phyloP scores from a whole-genome alignment of 768 basidiomycete species.

The Chalciporus sphaerocephalus region DNA sequence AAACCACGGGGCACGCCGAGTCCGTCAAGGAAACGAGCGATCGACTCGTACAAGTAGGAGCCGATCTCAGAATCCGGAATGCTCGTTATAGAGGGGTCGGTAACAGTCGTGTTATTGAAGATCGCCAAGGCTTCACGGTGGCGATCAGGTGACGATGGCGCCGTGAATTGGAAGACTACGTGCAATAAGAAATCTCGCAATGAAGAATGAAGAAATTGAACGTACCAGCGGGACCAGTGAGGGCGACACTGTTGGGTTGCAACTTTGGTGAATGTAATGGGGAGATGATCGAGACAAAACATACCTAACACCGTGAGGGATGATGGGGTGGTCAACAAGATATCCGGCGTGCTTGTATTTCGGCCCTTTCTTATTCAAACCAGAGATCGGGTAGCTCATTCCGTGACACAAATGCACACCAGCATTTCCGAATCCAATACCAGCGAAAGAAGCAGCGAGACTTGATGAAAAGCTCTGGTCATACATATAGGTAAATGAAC shows the following conservation, averaged over 20 bases:
- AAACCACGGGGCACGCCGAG: conserved; percentile 84
- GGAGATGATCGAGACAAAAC: no score
- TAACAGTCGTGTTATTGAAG: conserved; percentile 62
- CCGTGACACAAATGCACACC: conserved; percentile 90
- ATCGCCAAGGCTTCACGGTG: conserved; percentile 87
- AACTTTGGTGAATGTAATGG: not conserved
- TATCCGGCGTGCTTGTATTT: conserved; percentile 92
- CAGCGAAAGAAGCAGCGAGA: conserved; percentile 89
- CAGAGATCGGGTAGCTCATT: conserved; percentile 88
- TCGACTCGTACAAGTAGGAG: conserved; percentile 73
- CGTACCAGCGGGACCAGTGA: conserved; percentile 81
- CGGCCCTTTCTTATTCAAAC: conserved; percentile 90
- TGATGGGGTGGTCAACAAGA: conserved; percentile 77
- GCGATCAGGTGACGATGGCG: conserved; percentile 86
- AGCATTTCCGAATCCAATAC: conserved; percentile 93
- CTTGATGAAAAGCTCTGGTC: conserved; percentile 35
- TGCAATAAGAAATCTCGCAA: not conserved
- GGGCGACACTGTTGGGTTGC: conserved; percentile 58
- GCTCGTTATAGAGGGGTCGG: conserved; percentile 64
- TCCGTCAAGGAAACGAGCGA: conserved; percentile 81
- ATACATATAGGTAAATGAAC: not conserved
- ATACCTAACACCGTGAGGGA: conserved; percentile 86
- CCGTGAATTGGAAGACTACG: conserved; percentile 89
- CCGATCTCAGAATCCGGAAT: conserved; percentile 81
- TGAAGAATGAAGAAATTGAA: conserved; percentile 6